Percentiles rank a stretch among this genome's conserved stretches.
These are phyloP conservation scores for Aspergillus alliaceus DNA, from an alignment of 2,329 filamentous ascomycete genomes.

Conservation along the genomic window DNA sequence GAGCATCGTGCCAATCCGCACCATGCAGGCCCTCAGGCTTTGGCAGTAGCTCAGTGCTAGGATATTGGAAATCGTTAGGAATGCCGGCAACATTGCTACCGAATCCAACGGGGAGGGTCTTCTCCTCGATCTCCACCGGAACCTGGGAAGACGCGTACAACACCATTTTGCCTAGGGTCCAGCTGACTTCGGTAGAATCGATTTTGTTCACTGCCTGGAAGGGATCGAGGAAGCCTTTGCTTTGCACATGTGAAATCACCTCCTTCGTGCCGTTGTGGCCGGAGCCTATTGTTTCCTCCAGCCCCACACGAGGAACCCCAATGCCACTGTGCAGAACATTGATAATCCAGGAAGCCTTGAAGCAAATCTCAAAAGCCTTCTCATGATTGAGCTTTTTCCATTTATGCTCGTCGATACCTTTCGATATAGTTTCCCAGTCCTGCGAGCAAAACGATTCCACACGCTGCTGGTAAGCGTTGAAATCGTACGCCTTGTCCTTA, in stretches of 20 bases:
- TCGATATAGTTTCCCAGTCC: conserved; percentile 75
- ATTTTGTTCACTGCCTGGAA: conserved; percentile 95
- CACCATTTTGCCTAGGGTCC: conserved; percentile 96
- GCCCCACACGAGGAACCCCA: conserved; percentile 79
- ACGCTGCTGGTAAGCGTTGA: conserved; percentile 80
- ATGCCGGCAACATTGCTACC: conserved; percentile 74
- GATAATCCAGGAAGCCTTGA: conserved; percentile 97
- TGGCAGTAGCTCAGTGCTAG: conserved; percentile 46
- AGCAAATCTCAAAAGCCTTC: conserved; percentile 84
- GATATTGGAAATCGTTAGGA: conserved; percentile 79
- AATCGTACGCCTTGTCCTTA: conserved; percentile 80
- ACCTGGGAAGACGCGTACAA: conserved; percentile 91
- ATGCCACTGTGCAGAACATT: conserved; percentile 93
- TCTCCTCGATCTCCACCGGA: conserved; percentile 59
- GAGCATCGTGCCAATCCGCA: conserved; percentile 60
- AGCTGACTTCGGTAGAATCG: conserved; percentile 86
- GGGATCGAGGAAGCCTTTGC: conserved; percentile 74
- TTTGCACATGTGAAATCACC: conserved; percentile 65
- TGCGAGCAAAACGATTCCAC: conserved; percentile 83
- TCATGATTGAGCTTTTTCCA: conserved; percentile 73
- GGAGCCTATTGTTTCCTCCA: conserved; percentile 62
- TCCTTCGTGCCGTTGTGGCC: conserved; percentile 72
- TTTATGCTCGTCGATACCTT: conserved; percentile 63
- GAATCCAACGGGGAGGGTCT: conserved; percentile 80
- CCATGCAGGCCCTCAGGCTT: conserved; percentile 30